Conservation (phyloP, 495 filamentous ascomycete species). For the Penicillium salamii region DNA sequence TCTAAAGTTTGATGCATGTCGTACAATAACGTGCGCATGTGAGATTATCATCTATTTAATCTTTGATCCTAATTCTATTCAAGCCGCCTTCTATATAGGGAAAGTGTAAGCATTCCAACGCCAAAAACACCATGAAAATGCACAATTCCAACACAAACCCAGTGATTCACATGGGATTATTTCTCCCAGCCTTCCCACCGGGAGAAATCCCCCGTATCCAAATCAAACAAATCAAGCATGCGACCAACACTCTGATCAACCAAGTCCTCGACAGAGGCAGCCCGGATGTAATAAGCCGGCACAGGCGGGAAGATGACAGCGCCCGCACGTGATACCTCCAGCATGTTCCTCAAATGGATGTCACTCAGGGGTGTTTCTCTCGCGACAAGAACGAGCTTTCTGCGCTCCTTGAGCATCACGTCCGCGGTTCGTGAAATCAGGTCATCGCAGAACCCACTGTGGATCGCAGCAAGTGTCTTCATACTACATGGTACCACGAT, state of each 20-base stretch:
- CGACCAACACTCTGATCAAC: conserved; percentile 41
- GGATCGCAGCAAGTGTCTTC: conserved; percentile 36
- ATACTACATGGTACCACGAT: conserved; percentile 41
- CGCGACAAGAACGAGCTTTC: conserved; percentile 37
- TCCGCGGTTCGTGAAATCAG: conserved; percentile 46
- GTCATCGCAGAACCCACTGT: conserved; percentile 29
- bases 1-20: no score
- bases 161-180: neutral
- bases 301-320: conserved; percentile 45
- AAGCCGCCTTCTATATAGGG: neutral
- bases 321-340: conserved; percentile 31
- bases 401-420: conserved; percentile 45
- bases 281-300: conserved; percentile 41
- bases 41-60: no score
- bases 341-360: conserved; percentile 47
- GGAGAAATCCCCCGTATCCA: conserved; percentile 41
- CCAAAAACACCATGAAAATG: neutral
- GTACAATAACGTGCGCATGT: no score
- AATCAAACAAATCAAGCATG: conserved; percentile 44
- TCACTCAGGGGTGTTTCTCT: conserved; percentile 44
- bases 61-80: no score
- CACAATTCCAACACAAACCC: conserved; percentile 10
- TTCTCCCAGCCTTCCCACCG: conserved; percentile 41
- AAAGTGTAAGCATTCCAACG: neutral
- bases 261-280: conserved; percentile 34